Conservation (phyloP, 208 protist genomes). For the Porcisia deanei region DNA sequence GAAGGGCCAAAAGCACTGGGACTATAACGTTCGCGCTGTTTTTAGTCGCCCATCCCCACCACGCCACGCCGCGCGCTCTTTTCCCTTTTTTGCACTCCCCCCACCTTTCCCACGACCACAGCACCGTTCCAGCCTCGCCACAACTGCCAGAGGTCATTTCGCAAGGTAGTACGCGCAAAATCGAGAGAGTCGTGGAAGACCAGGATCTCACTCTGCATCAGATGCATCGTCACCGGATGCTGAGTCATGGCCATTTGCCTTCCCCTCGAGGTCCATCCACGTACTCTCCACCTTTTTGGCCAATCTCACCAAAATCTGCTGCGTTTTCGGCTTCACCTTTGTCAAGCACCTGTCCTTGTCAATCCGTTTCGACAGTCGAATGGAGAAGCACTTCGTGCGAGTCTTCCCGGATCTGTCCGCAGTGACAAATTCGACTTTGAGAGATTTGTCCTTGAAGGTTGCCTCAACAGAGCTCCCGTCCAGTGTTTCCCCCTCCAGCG, state of each 20-base stretch:
- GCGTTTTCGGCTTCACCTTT: constrained; percentile 52
- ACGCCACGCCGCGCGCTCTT: neutral
- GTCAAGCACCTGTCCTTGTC: constrained; percentile 43
- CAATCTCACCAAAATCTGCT: constrained; percentile 63
- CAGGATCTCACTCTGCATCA: neutral
- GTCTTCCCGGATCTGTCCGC: constrained; percentile 22
- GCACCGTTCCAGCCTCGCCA: neutral
- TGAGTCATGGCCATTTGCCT: constrained; percentile 34
- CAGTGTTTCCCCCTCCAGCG: constrained; percentile 38
- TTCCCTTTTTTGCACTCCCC: neutral
- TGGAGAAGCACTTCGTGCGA: constrained; percentile 38
- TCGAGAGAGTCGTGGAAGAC: neutral
- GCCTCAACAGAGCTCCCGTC: constrained; percentile 40
- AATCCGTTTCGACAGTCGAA: constrained; percentile 56
- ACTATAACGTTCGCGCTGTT: neutral
- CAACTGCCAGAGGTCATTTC: neutral
- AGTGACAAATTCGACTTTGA: constrained; percentile 42
- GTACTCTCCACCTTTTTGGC: constrained; percentile 47
- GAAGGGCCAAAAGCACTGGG: neutral
- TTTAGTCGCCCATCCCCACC: no score
- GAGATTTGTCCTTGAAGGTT: constrained; percentile 32
- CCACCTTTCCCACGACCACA: neutral
- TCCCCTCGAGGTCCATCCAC: constrained; percentile 71
- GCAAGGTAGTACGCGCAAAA: neutral
- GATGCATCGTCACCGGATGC: constrained; percentile 8